Evolutionary conservation across 805 yeast genomes (phyloP), one percentile per base, ranked within the genome.

Genomic region (Barnettozyma salicaria): DNA sequence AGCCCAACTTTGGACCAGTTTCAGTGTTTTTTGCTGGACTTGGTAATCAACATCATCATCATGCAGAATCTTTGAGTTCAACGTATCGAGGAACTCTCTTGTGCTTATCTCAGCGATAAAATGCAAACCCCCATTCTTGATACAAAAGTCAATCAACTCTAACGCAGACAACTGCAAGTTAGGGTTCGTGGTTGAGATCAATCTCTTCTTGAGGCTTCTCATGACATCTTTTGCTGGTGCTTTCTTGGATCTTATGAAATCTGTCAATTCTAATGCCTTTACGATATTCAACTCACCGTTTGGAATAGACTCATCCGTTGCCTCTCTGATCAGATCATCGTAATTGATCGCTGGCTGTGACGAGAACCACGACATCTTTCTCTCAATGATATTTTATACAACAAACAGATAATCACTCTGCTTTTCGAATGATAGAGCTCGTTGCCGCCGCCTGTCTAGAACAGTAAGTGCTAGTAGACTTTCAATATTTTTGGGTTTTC

Each of bases 121-220:
- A 50, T 86, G 95, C 32, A 68, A 67, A 7, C 98, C 98, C 32
- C 96, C 89, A 56, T 92, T 92, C 61, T 92, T 92, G 38, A 90
- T 80, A 60, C 96, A 84, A 31, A 86, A 71, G 50, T 92, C 97
- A 22, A 81, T 68, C 43, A 92, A 65, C 52, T 81, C 83, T 53
- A 92, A 70, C 0, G 89, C 68, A 5, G 92, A 74, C 19, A 78
- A 68, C 52, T 85, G 84, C 8, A 79, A 74, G 57, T 89, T 88
- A 9, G 97, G 95, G 55, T 89, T 89, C 38, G 67, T 64, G 17
- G 78, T 73, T 22, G 63, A 57, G 19, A 79, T 66, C 14, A 88
- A 64, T 34, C 96, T 70, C 48, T 76, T 80, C 65, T 87, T 87
- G 43, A 90, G 62, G n/a, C 79, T 65, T 46, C 94, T 65, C 89